These are phyloP conservation scores for Nannizziopsis barbatae DNA, from an alignment of 2,329 filamentous ascomycete species.

Conservation along the genomic window DNA sequence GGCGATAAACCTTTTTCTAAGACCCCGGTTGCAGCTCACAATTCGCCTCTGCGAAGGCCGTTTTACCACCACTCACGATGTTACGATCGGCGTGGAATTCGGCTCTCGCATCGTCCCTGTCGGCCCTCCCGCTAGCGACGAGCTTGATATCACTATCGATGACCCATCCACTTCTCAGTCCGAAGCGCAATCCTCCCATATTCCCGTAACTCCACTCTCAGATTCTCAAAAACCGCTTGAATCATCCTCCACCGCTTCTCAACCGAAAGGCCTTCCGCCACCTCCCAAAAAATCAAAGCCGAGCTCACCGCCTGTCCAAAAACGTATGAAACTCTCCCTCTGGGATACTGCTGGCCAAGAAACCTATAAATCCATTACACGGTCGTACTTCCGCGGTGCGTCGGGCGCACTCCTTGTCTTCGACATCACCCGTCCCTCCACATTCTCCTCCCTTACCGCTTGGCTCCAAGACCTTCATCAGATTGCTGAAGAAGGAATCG, in stretches of 20 bases:
- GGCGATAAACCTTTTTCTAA: not conserved
- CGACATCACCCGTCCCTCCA: slow-evolving; percentile 75
- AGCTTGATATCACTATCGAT: slow-evolving; percentile 43
- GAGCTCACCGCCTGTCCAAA: slow-evolving; percentile 34
- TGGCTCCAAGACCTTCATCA: slow-evolving; percentile 91
- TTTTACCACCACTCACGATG: slow-evolving; percentile 88
- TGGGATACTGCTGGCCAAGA: slow-evolving; percentile 98
- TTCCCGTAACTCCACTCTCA: slow-evolving; percentile 8
- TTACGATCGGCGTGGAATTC: slow-evolving; percentile 94
- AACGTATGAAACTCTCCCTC: slow-evolving; percentile 85
- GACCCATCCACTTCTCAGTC: slow-evolving; percentile 11
- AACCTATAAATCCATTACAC: slow-evolving; percentile 91
- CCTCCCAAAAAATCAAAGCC: slow-evolving; percentile 28
- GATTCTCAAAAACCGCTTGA: slow-evolving; percentile 7
- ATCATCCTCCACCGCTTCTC: slow-evolving; percentile 11
- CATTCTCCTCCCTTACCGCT: slow-evolving; percentile 77
- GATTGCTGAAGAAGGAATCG: slow-evolving; percentile 91
- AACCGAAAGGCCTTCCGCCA: slow-evolving; percentile 24
- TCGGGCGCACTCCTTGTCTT: slow-evolving; percentile 77
- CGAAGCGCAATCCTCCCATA: slow-evolving; percentile 4
- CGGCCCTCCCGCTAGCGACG: slow-evolving; percentile 62
- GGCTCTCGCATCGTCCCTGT: slow-evolving; percentile 87
- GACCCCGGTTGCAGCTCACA: slow-evolving; percentile 51
- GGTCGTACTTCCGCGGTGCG: slow-evolving; percentile 82
- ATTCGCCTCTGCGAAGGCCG: slow-evolving; percentile 94